Base-by-base conservation (phyloP, 148 eudicot genomes). In the Chenopodium berlandieri region DNA sequence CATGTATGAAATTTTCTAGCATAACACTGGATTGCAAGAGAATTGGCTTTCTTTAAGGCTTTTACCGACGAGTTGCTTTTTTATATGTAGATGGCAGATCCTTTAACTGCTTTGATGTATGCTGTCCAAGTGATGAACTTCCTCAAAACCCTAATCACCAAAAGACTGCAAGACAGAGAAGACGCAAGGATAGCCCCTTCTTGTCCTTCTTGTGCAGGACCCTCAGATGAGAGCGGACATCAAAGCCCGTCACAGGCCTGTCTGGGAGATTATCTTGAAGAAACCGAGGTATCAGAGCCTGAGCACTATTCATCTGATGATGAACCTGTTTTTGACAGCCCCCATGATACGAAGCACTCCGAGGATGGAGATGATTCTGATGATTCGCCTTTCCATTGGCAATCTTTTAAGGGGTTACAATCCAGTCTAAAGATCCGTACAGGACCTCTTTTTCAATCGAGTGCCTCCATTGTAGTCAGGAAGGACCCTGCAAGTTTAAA, bases 121-220 rank as follows among this genome's bases (percentile, higher is more conserved):
- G 98, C 93, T 8, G 98, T 96, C 74, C 91, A 88, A 89, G 97
- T 96, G 78, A 96, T 96, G 98, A 96, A 96, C 87, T 96, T 96
- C 82, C 95, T 96, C 58, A 96, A 91, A 89, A 88, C 97, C 72
- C 95, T 96, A 7, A 91, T 96, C 30, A 89, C 88, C 70, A 96
- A 90, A 83, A 87, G 90, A 37, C 64, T 96, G 64, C 83, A 84
- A 44, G 97, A 90, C 79, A 88, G 98, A 85, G 91, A 90, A 84
- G 94, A 91, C 76, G 84, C 92, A 7, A 27, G 83, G 69, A 74
- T 84, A 30, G 91, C 90, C 74, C 85, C 87, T 30, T 76, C 83
- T 68, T 87, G 87, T n/a, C 77, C 79, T 54, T 84, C 92, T 20
- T 81, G 81, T 65, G 77, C 80, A 23, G 94, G 89, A 63, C 90